Conservation (phyloP, 2,329 filamentous ascomycete genomes). For the Teratosphaeria nubilosa region DNA sequence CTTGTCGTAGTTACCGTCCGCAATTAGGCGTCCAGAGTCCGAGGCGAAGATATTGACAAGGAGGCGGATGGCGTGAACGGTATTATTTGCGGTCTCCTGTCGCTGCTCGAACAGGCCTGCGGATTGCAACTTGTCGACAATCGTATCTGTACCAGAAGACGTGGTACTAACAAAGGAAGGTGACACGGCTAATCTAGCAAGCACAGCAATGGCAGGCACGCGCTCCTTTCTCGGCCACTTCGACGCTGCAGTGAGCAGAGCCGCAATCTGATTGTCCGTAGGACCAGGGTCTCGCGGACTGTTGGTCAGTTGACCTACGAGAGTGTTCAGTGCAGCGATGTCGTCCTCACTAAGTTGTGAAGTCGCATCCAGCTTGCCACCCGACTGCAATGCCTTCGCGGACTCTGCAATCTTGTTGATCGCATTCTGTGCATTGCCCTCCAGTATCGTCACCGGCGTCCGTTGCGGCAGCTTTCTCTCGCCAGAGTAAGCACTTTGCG, state of each 20-base stretch:
- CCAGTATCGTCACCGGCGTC: slow-evolving; percentile 20
- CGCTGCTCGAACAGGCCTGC: slow-evolving; percentile 48
- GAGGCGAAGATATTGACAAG: slow-evolving; percentile 78
- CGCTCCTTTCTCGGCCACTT: slow-evolving; percentile 72
- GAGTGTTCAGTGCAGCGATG: slow-evolving; percentile 48
- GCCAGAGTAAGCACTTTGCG: slow-evolving; percentile 23
- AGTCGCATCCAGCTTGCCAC: slow-evolving; percentile 25
- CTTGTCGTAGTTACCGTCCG: slow-evolving; percentile 48
- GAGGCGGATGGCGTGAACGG: slow-evolving; percentile 75
- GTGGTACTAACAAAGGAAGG: slow-evolving; percentile 54
- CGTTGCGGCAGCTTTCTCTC: slow-evolving; percentile 21
- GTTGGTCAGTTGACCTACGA: slow-evolving; percentile 55
- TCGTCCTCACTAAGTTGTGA: slow-evolving; percentile 64
- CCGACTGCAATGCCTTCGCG: slow-evolving; percentile 56
- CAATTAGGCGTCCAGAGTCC: slow-evolving; percentile 52
- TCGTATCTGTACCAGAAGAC: slow-evolving; percentile 42
- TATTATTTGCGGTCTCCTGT: slow-evolving; percentile 59
- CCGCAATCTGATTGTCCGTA: slow-evolving; percentile 41
- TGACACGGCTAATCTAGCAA: slow-evolving; percentile 68
- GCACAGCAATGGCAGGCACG: slow-evolving; percentile 73
- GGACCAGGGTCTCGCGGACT: slow-evolving; percentile 31
- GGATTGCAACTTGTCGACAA: slow-evolving; percentile 51
- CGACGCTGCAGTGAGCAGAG: slow-evolving; percentile 55
- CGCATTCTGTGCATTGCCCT: slow-evolving; percentile 25
- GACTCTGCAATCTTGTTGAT: slow-evolving; percentile 59